These are phyloP conservation scores for Penicillium bialowiezense DNA, from an alignment of 495 filamentous ascomycete species.

Conservation along the genomic window DNA sequence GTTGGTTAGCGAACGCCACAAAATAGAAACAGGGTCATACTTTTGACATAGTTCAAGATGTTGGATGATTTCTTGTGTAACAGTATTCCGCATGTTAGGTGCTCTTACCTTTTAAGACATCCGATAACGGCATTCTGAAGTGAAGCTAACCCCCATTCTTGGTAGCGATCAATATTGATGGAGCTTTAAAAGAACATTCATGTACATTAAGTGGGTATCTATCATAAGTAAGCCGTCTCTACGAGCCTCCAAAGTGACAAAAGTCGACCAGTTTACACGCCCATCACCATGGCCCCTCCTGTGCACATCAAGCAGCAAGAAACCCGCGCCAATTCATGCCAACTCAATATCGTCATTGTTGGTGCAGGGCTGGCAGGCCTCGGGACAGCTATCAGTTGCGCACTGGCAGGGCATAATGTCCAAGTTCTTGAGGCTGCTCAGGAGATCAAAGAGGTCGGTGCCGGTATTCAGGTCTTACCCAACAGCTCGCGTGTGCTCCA, in stretches of 20 bases:
- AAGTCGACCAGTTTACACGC: neutral
- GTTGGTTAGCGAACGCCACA: slow-evolving; percentile 5
- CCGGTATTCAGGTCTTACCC: slow-evolving; percentile 55
- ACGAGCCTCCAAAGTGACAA: neutral
- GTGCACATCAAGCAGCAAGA: slow-evolving; percentile 19
- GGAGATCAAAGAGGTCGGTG: slow-evolving; percentile 53
- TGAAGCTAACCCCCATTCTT: slow-evolving; percentile 20
- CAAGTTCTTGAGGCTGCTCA: slow-evolving; percentile 57
- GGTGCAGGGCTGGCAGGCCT: slow-evolving; percentile 67
- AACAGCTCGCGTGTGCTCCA: slow-evolving; percentile 54
- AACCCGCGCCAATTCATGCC: slow-evolving; percentile 12
- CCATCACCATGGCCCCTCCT: slow-evolving; percentile 15
- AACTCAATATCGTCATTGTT: slow-evolving; percentile 44
- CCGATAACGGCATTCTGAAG: slow-evolving; percentile 2
- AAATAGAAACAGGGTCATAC: neutral
- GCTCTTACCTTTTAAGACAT: slow-evolving; percentile 6
- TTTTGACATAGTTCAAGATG: slow-evolving; percentile 11
- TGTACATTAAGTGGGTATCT: neutral
- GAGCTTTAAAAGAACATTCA: neutral
- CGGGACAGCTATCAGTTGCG: slow-evolving; percentile 56
- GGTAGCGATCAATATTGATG: neutral
- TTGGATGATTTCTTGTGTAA: no score
- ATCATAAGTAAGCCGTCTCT: neutral
- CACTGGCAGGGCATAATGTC: slow-evolving; percentile 59
- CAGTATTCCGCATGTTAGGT: neutral